Evolutionary conservation across 495 filamentous ascomycete genomes (phyloP).

Genomic region (Rostrohypoxylon terebratum): DNA sequence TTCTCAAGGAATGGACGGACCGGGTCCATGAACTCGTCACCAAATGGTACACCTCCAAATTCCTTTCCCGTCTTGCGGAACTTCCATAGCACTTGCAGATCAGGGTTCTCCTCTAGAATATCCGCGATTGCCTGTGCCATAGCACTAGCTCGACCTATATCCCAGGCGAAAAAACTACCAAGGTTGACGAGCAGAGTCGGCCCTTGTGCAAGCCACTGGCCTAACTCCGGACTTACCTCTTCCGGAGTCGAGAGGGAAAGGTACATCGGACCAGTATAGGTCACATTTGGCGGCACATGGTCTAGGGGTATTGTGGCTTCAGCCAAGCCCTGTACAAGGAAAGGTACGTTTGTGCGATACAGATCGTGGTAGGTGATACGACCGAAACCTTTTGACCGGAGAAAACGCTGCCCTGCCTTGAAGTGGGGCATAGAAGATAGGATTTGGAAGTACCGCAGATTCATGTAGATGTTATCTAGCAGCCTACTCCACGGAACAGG

Average conservation of each 20-base stretch:
- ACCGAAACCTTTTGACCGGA: slow-evolving; percentile 31
- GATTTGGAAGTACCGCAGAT: slow-evolving; percentile 27
- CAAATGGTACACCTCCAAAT: slow-evolving; percentile 21
- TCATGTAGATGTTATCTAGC: slow-evolving; percentile 59
- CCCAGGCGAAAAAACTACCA: slow-evolving; percentile 54
- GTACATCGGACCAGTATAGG: slow-evolving; percentile 59
- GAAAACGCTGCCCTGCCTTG: slow-evolving; percentile 13
- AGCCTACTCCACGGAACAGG: slow-evolving; percentile 61
- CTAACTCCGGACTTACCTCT: slow-evolving; percentile 57
- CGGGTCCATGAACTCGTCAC: slow-evolving; percentile 42
- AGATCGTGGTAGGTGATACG: slow-evolving; percentile 21
- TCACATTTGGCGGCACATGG: slow-evolving; percentile 59
- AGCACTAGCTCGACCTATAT: slow-evolving; percentile 47
- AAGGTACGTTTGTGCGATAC: slow-evolving; percentile 24
- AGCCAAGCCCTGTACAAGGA: slow-evolving; percentile 43
- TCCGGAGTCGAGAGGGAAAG: slow-evolving; percentile 51
- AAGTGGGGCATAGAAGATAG: slow-evolving; percentile 29
- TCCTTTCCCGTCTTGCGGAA: slow-evolving; percentile 47
- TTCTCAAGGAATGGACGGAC: slow-evolving; percentile 37
- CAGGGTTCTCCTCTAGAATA: slow-evolving; percentile 46
- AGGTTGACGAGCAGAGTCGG: slow-evolving; percentile 65
- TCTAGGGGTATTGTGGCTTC: slow-evolving; percentile 54
- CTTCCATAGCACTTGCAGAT: slow-evolving; percentile 64
- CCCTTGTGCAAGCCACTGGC: slow-evolving; percentile 56
- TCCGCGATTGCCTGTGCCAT: slow-evolving; percentile 56